Percentiles rank a stretch among this genome's conserved stretches.
Evolutionary conservation across 352 stramenopile genomes (phyloP).

Genomic region (Globisporangium sylvaticum): DNA sequence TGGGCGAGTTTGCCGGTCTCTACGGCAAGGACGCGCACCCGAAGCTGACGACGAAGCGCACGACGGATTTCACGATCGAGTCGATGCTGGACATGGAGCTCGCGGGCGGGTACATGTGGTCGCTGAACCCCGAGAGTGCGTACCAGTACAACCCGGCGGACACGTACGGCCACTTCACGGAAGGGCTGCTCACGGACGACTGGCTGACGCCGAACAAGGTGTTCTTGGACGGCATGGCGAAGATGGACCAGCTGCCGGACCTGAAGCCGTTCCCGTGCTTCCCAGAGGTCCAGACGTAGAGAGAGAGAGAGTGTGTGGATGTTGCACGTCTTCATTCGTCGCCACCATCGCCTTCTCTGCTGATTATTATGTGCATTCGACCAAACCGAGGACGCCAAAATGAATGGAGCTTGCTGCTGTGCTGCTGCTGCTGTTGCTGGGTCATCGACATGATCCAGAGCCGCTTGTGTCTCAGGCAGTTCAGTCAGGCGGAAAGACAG

Average conservation of each 20-base stretch:
- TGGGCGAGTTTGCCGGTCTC: constrained; percentile 66
- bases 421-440: neutral
- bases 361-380: constrained; percentile 6
- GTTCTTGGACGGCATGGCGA: constrained; percentile 53
- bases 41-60: constrained; percentile 52
- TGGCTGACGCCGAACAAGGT: constrained; percentile 64
- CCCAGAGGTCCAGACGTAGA: constrained; percentile 6
- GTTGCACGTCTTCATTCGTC: neutral
- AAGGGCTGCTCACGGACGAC: constrained; percentile 62
- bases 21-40: constrained; percentile 56
- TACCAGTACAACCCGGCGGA: constrained; percentile 76
- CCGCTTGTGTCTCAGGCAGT: neutral
- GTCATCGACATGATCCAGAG: neutral
- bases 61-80: constrained; percentile 65
- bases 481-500: neutral
- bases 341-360: neutral
- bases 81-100: constrained; percentile 49
- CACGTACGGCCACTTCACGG: constrained; percentile 53
- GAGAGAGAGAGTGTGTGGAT: neutral
- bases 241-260: constrained; percentile 48
- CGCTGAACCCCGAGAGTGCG: constrained; percentile 67
- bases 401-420: neutral
- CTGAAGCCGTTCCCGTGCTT: constrained; percentile 73
- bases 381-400: neutral
- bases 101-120: constrained; percentile 78